Conservation (phyloP, 495 filamentous ascomycete genomes). For the Neurospora sp. region DNA sequence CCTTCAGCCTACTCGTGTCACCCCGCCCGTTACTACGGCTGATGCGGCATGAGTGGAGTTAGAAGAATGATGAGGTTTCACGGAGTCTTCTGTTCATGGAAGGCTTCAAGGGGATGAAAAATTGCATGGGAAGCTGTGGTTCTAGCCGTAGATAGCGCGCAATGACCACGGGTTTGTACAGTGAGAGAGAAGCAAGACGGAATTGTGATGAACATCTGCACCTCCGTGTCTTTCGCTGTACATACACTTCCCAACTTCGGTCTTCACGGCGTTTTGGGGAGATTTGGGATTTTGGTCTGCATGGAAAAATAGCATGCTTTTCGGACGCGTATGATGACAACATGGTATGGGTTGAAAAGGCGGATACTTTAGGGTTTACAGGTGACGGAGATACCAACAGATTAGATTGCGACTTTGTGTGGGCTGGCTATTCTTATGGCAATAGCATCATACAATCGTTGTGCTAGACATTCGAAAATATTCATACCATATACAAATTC, state of each 20-base stretch:
- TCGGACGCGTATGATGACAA: background rate
- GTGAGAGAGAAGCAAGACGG: background rate
- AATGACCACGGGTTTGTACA: background rate
- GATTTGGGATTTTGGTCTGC: background rate
- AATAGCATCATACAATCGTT: background rate
- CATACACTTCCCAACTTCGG: background rate
- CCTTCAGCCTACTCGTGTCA: conserved; percentile 76
- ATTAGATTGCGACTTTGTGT: background rate
- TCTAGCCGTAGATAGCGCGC: background rate
- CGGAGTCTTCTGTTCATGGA: background rate
- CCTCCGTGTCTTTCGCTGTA: background rate
- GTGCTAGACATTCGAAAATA: background rate
- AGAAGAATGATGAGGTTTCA: background rate
- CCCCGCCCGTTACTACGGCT: conserved; percentile 58
- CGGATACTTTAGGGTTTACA: background rate
- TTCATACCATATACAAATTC: background rate
- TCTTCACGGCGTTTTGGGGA: background rate
- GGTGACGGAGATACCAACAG: background rate
- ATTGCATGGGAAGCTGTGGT: background rate
- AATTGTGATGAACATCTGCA: background rate
- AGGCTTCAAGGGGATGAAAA: background rate
- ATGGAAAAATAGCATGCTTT: background rate
- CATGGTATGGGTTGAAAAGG: background rate
- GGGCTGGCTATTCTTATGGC: background rate
- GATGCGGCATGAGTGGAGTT: conserved; percentile 51